A percentile compares a stretch with the other conserved stretches of the same genome.
phyloP scores from a whole-genome alignment of 371 early-diverging fungal species.

The Thermomucor indicae-seudaticae region DNA sequence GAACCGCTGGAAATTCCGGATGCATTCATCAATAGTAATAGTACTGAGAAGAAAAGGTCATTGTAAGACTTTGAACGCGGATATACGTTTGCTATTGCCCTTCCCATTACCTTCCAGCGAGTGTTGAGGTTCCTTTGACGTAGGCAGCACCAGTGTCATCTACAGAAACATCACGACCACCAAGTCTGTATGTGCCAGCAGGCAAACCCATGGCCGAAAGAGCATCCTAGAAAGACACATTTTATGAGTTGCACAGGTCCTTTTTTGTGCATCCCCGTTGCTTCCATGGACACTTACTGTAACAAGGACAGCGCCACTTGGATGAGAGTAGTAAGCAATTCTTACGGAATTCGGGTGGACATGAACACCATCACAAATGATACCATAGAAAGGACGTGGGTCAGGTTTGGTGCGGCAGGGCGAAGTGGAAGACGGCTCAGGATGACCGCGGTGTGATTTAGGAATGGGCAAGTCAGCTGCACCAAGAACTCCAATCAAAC shows the following conservation, averaged over 20 bases:
- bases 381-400: constrained; percentile 71
- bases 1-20: constrained; percentile 76
- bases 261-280: background rate
- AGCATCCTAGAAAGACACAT: constrained; percentile 44
- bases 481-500: constrained; percentile 71
- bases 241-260: background rate
- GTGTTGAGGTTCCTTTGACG: constrained; percentile 72
- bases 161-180: constrained; percentile 47
- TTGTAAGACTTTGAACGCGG: constrained; percentile 11
- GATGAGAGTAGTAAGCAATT: constrained; percentile 76
- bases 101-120: constrained; percentile 62
- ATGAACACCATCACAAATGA: constrained; percentile 78
- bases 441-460: constrained; percentile 22
- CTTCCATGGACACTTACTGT: constrained; percentile 38
- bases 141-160: constrained; percentile 68
- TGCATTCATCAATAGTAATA: constrained; percentile 68
- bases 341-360: constrained; percentile 79
- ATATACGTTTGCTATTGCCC: background rate
- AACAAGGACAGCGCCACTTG: constrained; percentile 67
- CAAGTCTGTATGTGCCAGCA: constrained; percentile 73
- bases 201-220: constrained; percentile 75
- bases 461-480: constrained; percentile 41
- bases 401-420: constrained; percentile 30
- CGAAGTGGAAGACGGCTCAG: constrained; percentile 23
- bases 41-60: constrained; percentile 38